Base-by-base conservation (phyloP, 192 early-diverging fungal genomes). In the Diversispora eburnea region DNA sequence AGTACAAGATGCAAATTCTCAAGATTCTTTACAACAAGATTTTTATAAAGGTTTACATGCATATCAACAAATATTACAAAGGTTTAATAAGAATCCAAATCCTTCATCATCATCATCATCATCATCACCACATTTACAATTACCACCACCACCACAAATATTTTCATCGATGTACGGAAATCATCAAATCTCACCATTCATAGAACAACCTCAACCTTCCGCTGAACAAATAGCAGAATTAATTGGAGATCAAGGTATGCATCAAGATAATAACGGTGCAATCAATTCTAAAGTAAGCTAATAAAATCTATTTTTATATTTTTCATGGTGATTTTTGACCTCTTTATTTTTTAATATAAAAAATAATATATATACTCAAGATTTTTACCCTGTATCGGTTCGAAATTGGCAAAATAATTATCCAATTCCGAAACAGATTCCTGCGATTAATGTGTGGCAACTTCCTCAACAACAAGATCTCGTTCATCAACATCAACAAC, bases 381-480 rank as follows among this genome's bases (percentile, higher is more conserved):
- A 63, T 43, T 63, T 63, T 63, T 63, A 63, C 43, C 61, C 61
- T 43, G 61, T 63, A 45, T 63, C 61, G 61, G 17, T 63, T 42
- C 61, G 61, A 41, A 63, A 63, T 63, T 63, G 61, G 61, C 61
- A 63, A 41, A 63, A 63, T 43, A 25, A 63, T 43, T 13, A 63
- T 33, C 41, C 61, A 63, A 33, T 63, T 63, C 8, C 61, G n/a
- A 33, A 7, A 63, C 61, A 63, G 39, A 33, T 43, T 63, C 61
- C 41, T 15, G n/a, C 25, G 17, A 42, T 42, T 63, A n/a, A 10
- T 19, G 61, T 63, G 13, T 63, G 61, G 61, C 61, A 22, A 63
- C 17, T 63, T 42, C 61, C 33, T 17, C 56, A 58, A 58, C 56
- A 58, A 58, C 56, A 58, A 20, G 17, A 58, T 19, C 56, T 19